A percentile compares a stretch with the other conserved stretches of the same genome.
Conservation (phyloP, 306 rosid species). For the Sechiopsis laciniata region DNA sequence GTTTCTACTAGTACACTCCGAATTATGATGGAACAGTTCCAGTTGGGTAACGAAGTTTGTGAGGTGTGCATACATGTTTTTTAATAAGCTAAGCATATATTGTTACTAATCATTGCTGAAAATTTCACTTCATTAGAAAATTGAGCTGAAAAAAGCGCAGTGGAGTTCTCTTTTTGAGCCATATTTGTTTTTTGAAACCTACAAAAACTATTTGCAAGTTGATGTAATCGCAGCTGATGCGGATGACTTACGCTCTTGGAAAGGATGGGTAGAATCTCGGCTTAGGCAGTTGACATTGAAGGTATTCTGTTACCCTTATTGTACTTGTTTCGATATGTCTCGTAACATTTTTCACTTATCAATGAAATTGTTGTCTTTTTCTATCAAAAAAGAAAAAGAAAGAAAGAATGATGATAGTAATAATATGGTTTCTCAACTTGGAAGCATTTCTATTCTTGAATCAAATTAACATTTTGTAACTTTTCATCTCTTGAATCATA, state of each 20-base stretch:
- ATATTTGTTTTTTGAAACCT: slow-evolving; percentile 73
- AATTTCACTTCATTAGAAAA: slow-evolving; percentile 47
- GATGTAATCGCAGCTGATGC: slow-evolving; percentile 74
- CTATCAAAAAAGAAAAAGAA: too few relatives aligned
- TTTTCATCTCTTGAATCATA: too few relatives aligned
- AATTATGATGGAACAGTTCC: slow-evolving; percentile 89
- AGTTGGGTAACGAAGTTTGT: slow-evolving; percentile 66
- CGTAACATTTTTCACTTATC: too few relatives aligned
- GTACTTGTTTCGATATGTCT: too few relatives aligned
- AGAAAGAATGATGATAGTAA: background rate
- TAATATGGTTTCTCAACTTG: background rate
- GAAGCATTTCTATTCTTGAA: too few relatives aligned
- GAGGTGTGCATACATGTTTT: slow-evolving; percentile 31
- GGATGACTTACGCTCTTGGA: slow-evolving; percentile 80
- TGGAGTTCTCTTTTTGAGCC: slow-evolving; percentile 91
- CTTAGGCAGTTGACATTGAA: slow-evolving; percentile 78
- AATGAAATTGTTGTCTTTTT: too few relatives aligned
- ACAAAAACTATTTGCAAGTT: slow-evolving; percentile 90
- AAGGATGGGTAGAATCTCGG: slow-evolving; percentile 97
- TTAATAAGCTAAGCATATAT: too few relatives aligned
- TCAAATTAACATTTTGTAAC: too few relatives aligned
- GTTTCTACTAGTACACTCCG: slow-evolving; percentile 92
- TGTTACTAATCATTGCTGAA: background rate
- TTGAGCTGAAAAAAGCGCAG: slow-evolving; percentile 72
- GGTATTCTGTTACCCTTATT: slow-evolving; percentile 30